Percentiles rank a stretch among this genome's conserved stretches.
These are phyloP conservation scores for Sindora glabra DNA, from an alignment of 306 rosid genomes.

Conservation along the genomic window DNA sequence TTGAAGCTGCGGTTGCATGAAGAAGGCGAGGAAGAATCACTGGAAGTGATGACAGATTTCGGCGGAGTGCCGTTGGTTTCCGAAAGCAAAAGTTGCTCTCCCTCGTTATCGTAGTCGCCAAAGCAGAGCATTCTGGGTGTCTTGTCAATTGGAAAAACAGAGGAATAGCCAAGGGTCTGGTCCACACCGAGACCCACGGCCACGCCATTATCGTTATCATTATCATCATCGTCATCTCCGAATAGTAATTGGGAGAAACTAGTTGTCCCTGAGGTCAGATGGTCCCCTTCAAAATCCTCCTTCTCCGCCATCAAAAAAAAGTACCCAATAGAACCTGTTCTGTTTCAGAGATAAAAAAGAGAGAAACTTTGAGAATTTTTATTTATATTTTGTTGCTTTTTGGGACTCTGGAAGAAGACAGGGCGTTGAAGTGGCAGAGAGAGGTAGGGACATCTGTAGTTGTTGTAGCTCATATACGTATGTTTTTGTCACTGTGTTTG, in stretches of 20 bases:
- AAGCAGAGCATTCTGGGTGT: slow-evolving; percentile 73
- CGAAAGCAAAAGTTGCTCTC: slow-evolving; percentile 4
- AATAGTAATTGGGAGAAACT: slow-evolving; percentile 75
- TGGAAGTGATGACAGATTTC: slow-evolving; percentile 55
- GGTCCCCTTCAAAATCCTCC: slow-evolving; percentile 39
- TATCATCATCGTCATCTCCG: slow-evolving; percentile 35
- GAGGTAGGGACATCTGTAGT: slow-evolving; percentile 9
- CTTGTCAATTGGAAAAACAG: slow-evolving; percentile 27
- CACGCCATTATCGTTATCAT: no score
- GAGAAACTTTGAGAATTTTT: neutral
- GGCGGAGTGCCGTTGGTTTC: slow-evolving; percentile 27
- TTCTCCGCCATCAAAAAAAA: slow-evolving; percentile 53
- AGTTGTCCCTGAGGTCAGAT: slow-evolving; percentile 34
- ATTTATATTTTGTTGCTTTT: no score
- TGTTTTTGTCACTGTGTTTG: neutral
- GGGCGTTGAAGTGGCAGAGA: slow-evolving; percentile 17
- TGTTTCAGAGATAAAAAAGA: neutral
- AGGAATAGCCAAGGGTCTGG: slow-evolving; percentile 20
- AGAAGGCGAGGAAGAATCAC: slow-evolving; percentile 59
- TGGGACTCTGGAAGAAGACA: neutral
- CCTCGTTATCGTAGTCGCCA: slow-evolving; percentile 14
- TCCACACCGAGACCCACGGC: slow-evolving; percentile 18
- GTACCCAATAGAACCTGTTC: neutral
- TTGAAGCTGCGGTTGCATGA: slow-evolving; percentile 29
- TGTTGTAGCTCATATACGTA: no score